Conservation (phyloP, 495 filamentous ascomycete genomes). For the Annulohypoxylon nitens region DNA sequence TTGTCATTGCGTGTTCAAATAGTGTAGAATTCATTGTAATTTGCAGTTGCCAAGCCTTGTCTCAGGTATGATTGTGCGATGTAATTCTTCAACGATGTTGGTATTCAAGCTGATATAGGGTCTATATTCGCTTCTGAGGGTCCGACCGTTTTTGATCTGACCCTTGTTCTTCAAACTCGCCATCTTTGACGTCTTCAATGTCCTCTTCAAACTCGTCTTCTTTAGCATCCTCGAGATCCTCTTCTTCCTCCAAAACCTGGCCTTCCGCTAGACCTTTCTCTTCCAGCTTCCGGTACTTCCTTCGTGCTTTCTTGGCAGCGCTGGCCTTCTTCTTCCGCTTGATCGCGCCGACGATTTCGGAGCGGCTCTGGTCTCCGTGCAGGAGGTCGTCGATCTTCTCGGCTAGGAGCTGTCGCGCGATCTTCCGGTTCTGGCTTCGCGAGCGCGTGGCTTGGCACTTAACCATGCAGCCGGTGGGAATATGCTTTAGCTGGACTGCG, state of each 20-base stretch:
- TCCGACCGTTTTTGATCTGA: neutral
- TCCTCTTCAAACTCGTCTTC: slow-evolving; percentile 7
- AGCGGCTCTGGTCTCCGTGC: slow-evolving; percentile 62
- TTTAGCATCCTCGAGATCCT: neutral
- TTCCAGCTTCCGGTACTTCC: slow-evolving; percentile 64
- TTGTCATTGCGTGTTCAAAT: neutral
- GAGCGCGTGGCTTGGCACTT: slow-evolving; percentile 94
- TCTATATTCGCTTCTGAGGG: neutral
- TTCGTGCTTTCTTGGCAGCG: slow-evolving; percentile 61
- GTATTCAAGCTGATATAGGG: neutral
- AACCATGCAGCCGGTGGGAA: slow-evolving; percentile 88
- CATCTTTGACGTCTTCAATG: neutral
- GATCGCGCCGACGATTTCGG: slow-evolving; percentile 55
- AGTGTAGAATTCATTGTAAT: neutral
- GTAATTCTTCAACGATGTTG: neutral
- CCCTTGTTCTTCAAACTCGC: neutral
- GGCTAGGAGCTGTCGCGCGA: slow-evolving; percentile 82
- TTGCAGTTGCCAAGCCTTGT: neutral
- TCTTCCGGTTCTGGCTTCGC: slow-evolving; percentile 87
- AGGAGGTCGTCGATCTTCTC: slow-evolving; percentile 77
- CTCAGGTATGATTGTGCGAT: neutral
- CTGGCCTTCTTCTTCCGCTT: slow-evolving; percentile 64
- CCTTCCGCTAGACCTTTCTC: slow-evolving; percentile 45
- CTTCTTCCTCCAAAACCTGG: slow-evolving; percentile 13
- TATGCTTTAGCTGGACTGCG: slow-evolving; percentile 92